Conservation (phyloP, 306 rosid species). For the Cucurbita moschata region DNA sequence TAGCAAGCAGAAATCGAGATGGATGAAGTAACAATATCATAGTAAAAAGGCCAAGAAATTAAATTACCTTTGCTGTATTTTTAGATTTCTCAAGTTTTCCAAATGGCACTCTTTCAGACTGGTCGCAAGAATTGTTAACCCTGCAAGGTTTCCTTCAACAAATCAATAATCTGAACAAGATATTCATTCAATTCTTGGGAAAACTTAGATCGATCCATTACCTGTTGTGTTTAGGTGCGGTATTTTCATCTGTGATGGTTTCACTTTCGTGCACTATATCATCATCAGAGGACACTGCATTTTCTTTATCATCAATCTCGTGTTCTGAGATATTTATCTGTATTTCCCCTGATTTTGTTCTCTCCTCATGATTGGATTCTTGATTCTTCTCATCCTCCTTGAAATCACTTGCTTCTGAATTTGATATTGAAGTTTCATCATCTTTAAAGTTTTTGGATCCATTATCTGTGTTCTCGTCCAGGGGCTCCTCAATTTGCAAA, state of each 20-base stretch:
- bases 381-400: conserved; percentile 13
- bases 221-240: conserved; percentile 41
- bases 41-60: neutral
- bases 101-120: conserved; percentile 13
- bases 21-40: neutral
- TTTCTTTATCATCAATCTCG: conserved; percentile 20
- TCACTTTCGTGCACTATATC: conserved; percentile 28
- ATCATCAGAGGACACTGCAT: conserved; percentile 15
- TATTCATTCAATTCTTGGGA: neutral
- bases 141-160: conserved; percentile 22
- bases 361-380: conserved; percentile 21
- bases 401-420: conserved; percentile 1
- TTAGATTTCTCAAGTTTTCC: conserved; percentile 33
- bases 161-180: neutral
- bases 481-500: neutral
- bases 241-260: conserved; percentile 31
- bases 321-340: conserved; percentile 11
- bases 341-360: conserved; percentile 9
- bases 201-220: conserved; percentile 8
- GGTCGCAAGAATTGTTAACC: conserved; percentile 4
- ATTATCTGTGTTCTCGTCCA: conserved; percentile 8
- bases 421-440: conserved; percentile 11
- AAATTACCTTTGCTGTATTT: conserved; percentile 35
- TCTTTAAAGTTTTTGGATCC: conserved; percentile 18
- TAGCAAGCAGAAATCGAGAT: neutral